phyloP scores from a whole-genome alignment of 495 filamentous ascomycete species.

The Tirmania nivea region DNA sequence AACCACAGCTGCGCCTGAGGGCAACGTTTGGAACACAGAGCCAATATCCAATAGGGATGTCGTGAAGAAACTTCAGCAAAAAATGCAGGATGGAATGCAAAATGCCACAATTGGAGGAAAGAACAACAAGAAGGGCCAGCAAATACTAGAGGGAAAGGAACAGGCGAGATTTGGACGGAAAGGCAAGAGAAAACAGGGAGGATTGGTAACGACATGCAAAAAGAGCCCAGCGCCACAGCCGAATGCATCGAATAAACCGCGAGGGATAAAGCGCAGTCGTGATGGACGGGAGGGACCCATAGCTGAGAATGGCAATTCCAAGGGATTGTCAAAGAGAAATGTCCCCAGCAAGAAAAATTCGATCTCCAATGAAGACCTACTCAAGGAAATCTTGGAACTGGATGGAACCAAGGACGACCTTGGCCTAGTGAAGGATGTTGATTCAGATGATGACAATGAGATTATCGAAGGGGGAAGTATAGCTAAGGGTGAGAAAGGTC shows the following conservation, averaged over 20 bases:
- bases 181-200: constrained; percentile 24
- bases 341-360: constrained; percentile 1
- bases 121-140: constrained; percentile 23
- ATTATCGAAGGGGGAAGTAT: constrained; percentile 5
- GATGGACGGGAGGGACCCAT: not conserved
- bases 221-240: constrained; percentile 12
- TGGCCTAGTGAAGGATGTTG: constrained; percentile 13
- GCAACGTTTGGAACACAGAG: not conserved
- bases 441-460: constrained; percentile 16
- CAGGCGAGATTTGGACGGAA: constrained; percentile 17
- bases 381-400: constrained; percentile 52
- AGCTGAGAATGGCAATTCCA: constrained; percentile 2
- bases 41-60: constrained; percentile 14
- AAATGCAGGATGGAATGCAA: constrained; percentile 14
- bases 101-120: constrained; percentile 12
- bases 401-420: constrained; percentile 47
- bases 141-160: constrained; percentile 25
- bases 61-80: constrained; percentile 13
- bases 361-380: constrained; percentile 23
- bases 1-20: not conserved
- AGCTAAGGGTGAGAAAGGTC: constrained; percentile 3
- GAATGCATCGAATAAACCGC: not conserved
- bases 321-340: constrained; percentile 4
- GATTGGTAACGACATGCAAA: constrained; percentile 29
- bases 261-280: not conserved